Evolutionary conservation across 2,329 filamentous ascomycete species (phyloP).

Genomic region (Apiospora pterosperma): DNA sequence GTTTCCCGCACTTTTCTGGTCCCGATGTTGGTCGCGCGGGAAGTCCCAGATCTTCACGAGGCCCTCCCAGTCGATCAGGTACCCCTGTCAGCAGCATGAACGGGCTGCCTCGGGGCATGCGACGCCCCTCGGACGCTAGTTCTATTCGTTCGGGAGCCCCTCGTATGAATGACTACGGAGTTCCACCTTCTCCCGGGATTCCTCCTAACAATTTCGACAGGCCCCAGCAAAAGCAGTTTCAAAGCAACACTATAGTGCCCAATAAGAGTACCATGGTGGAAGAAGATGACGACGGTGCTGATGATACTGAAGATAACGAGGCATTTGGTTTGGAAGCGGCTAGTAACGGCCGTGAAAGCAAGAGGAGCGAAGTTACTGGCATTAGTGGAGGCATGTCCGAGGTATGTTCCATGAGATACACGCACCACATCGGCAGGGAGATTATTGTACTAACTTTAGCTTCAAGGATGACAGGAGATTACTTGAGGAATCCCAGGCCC

Average conservation of each 20-base stretch:
- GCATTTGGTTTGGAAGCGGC: slow-evolving; percentile 56
- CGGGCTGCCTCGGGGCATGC: slow-evolving; percentile 41
- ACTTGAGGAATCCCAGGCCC: slow-evolving; percentile 75
- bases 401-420: slow-evolving; percentile 19
- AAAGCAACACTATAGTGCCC: slow-evolving; percentile 93
- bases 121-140: slow-evolving; percentile 59
- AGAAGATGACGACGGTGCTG: slow-evolving; percentile 75
- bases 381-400: slow-evolving; percentile 33
- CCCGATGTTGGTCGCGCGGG: slow-evolving; percentile 65
- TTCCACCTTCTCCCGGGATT: slow-evolving; percentile 58
- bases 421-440: not conserved
- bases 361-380: slow-evolving; percentile 25
- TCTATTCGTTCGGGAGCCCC: slow-evolving; percentile 47
- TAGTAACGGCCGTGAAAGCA: slow-evolving; percentile 31
- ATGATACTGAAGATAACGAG: slow-evolving; percentile 57
- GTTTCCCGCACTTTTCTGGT: slow-evolving; percentile 77
- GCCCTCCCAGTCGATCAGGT: slow-evolving; percentile 55
- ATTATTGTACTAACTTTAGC: slow-evolving; percentile 11
- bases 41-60: slow-evolving; percentile 62
- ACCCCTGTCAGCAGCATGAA: slow-evolving; percentile 59
- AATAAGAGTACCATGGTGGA: slow-evolving; percentile 98
- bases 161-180: slow-evolving; percentile 42
- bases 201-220: slow-evolving; percentile 67
- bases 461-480: slow-evolving; percentile 63
- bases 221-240: slow-evolving; percentile 83